Base-by-base conservation (phyloP, 495 filamentous ascomycete species). In the Tirmania nivea region DNA sequence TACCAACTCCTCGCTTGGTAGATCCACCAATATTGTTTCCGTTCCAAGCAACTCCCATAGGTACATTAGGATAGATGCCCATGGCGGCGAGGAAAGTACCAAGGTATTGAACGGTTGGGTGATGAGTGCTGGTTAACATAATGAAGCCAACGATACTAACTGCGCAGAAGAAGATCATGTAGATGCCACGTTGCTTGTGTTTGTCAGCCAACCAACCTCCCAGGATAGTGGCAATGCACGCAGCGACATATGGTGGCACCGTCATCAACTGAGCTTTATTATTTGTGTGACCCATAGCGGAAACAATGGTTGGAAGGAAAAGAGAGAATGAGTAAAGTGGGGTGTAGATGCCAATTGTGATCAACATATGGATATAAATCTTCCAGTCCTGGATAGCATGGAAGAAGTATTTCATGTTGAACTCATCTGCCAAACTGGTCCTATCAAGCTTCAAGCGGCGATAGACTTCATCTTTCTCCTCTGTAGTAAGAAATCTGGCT, bases 1-100 rank as follows among this genome's bases (percentile, higher is more conserved):
- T 86, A 42, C 81, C 83, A 42, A 82, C 80, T 53, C 75, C 78
- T 25, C 83, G 77, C 65, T 87, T 88, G 10, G 81, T 82, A 53
- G 84, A 83, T 0, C 83, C 83, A 20, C 80, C 81, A 49, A 85
- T 81, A 62, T 87, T 87, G 68, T 84, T 83, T 11, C 83, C 81
- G 49, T 84, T 83, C 85, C 84, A 92, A 0, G 78, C 81, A 5
- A 92, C 71, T 19, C 83, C 76, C 49, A 81, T 77, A 1, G 83
- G 84, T 10, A 84, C 77, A 39, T 76, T 75, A 9, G 83, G 83
- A 61, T 89, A 92, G 61, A 92, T 80, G 34, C 85, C 85, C 19
- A 69, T 69, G 0, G 73, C 71, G 8, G 62, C 67, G 52, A 89
- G 72, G 61, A 86, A 79, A 3, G 80, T 85, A 58, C 84, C 83